Percentiles rank a stretch among this genome's conserved stretches.
Evolutionary conservation across 495 filamentous ascomycete genomes (phyloP).

Genomic region (Clavariopsis aquatica): DNA sequence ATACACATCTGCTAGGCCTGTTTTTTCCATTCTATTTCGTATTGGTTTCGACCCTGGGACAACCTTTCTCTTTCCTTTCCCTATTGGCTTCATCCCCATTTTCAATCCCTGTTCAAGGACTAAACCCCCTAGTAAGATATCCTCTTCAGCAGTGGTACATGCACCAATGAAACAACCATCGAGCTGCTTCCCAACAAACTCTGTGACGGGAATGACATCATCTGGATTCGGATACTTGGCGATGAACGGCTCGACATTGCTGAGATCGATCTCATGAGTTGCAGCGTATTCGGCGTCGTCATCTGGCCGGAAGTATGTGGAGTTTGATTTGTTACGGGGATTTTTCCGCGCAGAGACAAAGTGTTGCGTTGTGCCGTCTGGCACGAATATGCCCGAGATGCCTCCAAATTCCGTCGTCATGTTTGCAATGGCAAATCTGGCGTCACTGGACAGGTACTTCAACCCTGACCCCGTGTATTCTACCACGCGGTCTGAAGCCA

Average conservation of each 20-base stretch:
- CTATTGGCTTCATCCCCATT: slow-evolving; percentile 38
- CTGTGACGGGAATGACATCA: slow-evolving; percentile 49
- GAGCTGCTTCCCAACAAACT: slow-evolving; percentile 41
- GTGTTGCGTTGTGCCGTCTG: slow-evolving; percentile 43
- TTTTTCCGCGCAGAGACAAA: slow-evolving; percentile 45
- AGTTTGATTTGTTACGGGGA: slow-evolving; percentile 41
- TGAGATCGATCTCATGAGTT: slow-evolving; percentile 46
- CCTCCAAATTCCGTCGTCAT: slow-evolving; percentile 56
- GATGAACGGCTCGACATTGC: slow-evolving; percentile 45
- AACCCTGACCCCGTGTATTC: slow-evolving; percentile 50
- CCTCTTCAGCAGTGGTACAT: slow-evolving; percentile 54
- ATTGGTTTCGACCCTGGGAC: slow-evolving; percentile 49
- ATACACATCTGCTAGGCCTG: slow-evolving; percentile 48
- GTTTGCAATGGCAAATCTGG: slow-evolving; percentile 53
- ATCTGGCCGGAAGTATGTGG: slow-evolving; percentile 47
- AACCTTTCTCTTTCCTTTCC: slow-evolving; percentile 46
- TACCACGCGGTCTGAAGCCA: slow-evolving; percentile 50
- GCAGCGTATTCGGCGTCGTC: slow-evolving; percentile 48
- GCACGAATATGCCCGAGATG: slow-evolving; percentile 49
- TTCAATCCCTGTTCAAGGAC: slow-evolving; percentile 48
- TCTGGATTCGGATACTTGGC: slow-evolving; percentile 52
- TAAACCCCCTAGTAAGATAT: slow-evolving; percentile 49
- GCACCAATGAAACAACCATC: slow-evolving; percentile 56
- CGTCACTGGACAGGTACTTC: slow-evolving; percentile 47
- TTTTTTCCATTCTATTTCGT: slow-evolving; percentile 40